A percentile compares a stretch with the other conserved stretches of the same genome.
Conservation (phyloP, 2,329 filamentous ascomycete genomes). For the Pseudocercospora crystallina region DNA sequence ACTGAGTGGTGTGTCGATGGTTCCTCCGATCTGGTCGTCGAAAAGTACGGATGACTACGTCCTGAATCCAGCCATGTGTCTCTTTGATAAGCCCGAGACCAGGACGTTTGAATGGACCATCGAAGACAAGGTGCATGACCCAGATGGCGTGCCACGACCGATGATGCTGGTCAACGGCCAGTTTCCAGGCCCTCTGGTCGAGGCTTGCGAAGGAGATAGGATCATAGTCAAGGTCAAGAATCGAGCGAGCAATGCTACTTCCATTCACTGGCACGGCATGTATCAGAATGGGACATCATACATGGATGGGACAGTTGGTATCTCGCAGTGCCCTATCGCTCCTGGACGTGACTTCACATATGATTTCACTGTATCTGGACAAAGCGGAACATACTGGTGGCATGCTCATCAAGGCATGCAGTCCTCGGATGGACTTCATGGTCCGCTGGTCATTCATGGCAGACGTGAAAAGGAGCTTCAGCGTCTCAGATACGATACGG, state of each 20-base stretch:
- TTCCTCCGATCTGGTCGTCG: not conserved
- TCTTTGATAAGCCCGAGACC: not conserved
- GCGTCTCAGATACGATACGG: slow-evolving; percentile 47
- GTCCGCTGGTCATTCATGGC: slow-evolving; percentile 60
- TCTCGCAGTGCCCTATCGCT: slow-evolving; percentile 35
- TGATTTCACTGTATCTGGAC: slow-evolving; percentile 52
- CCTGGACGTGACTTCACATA: slow-evolving; percentile 35
- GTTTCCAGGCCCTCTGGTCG: slow-evolving; percentile 37
- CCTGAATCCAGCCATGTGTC: not conserved
- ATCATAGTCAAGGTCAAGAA: slow-evolving; percentile 39
- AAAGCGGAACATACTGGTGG: slow-evolving; percentile 57
- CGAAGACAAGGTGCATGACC: slow-evolving; percentile 1
- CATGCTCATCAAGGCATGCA: slow-evolving; percentile 62
- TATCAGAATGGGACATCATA: slow-evolving; percentile 33
- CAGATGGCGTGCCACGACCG: slow-evolving; percentile 13
- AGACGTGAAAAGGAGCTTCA: slow-evolving; percentile 47
- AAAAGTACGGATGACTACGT: slow-evolving; percentile 2
- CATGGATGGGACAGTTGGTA: slow-evolving; percentile 35
- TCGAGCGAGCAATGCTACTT: slow-evolving; percentile 39
- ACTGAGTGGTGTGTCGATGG: not conserved
- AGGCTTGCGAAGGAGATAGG: slow-evolving; percentile 37
- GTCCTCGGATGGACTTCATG: slow-evolving; percentile 61
- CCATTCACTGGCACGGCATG: slow-evolving; percentile 38
- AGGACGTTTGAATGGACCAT: slow-evolving; percentile 1
- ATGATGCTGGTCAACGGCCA: slow-evolving; percentile 34